Percentiles rank a stretch among this genome's conserved stretches.
These are phyloP conservation scores for Davidsoniella virescens DNA, from an alignment of 2,329 filamentous ascomycete genomes.

Conservation along the genomic window DNA sequence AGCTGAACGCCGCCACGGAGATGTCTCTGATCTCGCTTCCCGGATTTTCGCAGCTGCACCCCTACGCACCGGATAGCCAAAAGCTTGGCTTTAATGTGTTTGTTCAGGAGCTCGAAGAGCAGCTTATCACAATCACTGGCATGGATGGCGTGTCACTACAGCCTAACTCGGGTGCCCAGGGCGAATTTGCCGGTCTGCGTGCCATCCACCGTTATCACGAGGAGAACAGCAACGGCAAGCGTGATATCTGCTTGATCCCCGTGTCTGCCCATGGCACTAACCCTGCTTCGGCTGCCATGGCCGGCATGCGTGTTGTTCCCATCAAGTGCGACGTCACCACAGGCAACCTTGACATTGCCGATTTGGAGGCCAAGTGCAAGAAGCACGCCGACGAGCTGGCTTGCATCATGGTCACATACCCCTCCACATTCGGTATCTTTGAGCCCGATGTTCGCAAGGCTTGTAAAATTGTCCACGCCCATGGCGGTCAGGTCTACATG, in stretches of 20 bases:
- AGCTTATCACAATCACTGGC: slow-evolving; percentile 70
- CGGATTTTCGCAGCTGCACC: slow-evolving; percentile 65
- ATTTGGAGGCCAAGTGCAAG: slow-evolving; percentile 76
- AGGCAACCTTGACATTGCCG: slow-evolving; percentile 75
- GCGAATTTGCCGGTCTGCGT: slow-evolving; percentile 80
- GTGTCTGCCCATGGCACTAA: slow-evolving; percentile 94
- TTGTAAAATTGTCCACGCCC: slow-evolving; percentile 68
- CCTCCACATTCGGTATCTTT: slow-evolving; percentile 87
- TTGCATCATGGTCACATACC: slow-evolving; percentile 95
- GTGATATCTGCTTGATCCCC: slow-evolving; percentile 86
- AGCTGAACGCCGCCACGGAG: slow-evolving; percentile 84
- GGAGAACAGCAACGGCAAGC: slow-evolving; percentile 47
- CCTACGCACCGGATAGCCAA: slow-evolving; percentile 50
- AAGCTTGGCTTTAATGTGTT: slow-evolving; percentile 53
- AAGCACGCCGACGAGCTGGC: slow-evolving; percentile 73
- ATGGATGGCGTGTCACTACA: slow-evolving; percentile 84
- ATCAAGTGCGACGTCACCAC: slow-evolving; percentile 80
- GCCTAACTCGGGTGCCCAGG: slow-evolving; percentile 91
- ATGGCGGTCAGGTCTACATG: slow-evolving; percentile 95
- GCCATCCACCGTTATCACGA: slow-evolving; percentile 77
- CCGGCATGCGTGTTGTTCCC: slow-evolving; percentile 82
- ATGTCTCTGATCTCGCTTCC: slow-evolving; percentile 75
- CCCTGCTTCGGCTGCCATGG: slow-evolving; percentile 88
- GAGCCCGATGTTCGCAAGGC: slow-evolving; percentile 77
- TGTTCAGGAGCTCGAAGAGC: slow-evolving; percentile 54